Conservation (phyloP, 768 basidiomycete species). For the Leccinum fibrillosum region DNA sequence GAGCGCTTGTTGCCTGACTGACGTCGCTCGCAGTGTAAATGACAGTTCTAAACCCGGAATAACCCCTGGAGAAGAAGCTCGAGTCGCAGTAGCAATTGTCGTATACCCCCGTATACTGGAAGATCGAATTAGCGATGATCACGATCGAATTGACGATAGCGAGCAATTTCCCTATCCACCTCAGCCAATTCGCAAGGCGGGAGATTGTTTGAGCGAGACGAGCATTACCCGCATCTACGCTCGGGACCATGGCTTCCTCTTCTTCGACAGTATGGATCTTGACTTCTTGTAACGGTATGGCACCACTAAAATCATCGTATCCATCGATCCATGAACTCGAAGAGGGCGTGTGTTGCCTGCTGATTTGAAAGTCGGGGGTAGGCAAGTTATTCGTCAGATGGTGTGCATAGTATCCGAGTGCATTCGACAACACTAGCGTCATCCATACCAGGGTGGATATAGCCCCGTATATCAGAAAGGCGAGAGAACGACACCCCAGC, state of each 20-base stretch:
- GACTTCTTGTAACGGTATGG: background rate
- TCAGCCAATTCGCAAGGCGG: slow-evolving; percentile 14
- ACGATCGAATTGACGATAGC: slow-evolving; percentile 28
- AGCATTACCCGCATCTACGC: background rate
- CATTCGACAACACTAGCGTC: slow-evolving; percentile 28
- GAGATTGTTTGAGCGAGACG: background rate
- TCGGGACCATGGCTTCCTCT: background rate
- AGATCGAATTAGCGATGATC: slow-evolving; percentile 24
- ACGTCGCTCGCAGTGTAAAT: slow-evolving; percentile 15
- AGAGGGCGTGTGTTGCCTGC: background rate
- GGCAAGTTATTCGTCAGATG: background rate
- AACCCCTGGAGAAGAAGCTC: slow-evolving; percentile 18
- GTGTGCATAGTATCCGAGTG: slow-evolving; percentile 19
- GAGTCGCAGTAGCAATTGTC: slow-evolving; percentile 31
- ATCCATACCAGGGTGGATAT: slow-evolving; percentile 31
- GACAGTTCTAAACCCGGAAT: slow-evolving; percentile 32
- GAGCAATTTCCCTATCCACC: slow-evolving; percentile 26
- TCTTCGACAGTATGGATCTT: background rate
- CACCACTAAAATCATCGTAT: background rate
- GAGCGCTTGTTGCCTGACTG: slow-evolving; percentile 1
- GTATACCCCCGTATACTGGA: slow-evolving; percentile 29
- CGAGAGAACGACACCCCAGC: slow-evolving; percentile 34
- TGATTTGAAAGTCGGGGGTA: background rate
- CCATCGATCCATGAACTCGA: background rate
- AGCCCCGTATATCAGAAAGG: slow-evolving; percentile 30